Percentiles rank a stretch among this genome's conserved stretches.
phyloP scores from a whole-genome alignment of 1,284 basidiomycete species.

The Porogramme epimiltina region DNA sequence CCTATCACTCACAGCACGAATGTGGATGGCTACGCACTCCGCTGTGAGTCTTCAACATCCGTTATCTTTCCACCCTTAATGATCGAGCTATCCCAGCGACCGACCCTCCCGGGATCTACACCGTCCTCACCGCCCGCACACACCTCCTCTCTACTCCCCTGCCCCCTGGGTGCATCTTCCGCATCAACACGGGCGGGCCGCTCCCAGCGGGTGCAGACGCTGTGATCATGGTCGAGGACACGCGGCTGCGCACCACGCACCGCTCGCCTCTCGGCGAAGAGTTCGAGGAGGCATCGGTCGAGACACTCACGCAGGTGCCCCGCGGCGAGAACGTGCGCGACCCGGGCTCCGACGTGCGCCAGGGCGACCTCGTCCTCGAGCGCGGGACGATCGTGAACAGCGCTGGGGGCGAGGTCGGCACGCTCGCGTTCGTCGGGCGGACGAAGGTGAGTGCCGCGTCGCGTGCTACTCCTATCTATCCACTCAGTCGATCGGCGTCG shows the following conservation, averaged over 20 bases:
- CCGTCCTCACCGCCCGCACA: slow-evolving; percentile 65
- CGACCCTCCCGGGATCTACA: slow-evolving; percentile 65
- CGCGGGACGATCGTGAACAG: slow-evolving; percentile 63
- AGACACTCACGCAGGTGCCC: slow-evolving; percentile 65
- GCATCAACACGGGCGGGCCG: slow-evolving; percentile 80
- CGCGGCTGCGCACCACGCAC: slow-evolving; percentile 60
- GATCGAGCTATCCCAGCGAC: slow-evolving; percentile 42
- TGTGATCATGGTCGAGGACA: slow-evolving; percentile 93
- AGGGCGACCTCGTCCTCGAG: slow-evolving; percentile 69
- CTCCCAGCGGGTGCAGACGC: slow-evolving; percentile 76
- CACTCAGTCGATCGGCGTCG: neutral
- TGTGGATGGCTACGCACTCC: slow-evolving; percentile 86
- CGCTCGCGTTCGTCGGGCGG: slow-evolving; percentile 77
- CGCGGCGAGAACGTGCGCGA: slow-evolving; percentile 73
- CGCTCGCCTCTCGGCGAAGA: slow-evolving; percentile 29
- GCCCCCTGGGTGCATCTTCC: slow-evolving; percentile 59
- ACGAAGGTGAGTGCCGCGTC: slow-evolving; percentile 49
- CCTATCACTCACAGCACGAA: slow-evolving; percentile 73
- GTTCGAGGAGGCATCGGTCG: slow-evolving; percentile 70
- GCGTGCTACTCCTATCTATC: neutral
- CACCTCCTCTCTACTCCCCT: slow-evolving; percentile 43
- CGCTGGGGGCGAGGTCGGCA: slow-evolving; percentile 85
- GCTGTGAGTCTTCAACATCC: slow-evolving; percentile 45
- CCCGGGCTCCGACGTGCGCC: slow-evolving; percentile 73
- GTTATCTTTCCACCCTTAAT: neutral